Percentiles rank a stretch among this genome's conserved stretches.
Evolutionary conservation across 257 asterid genomes (phyloP).

Genomic region (Forsythia viridissima): DNA sequence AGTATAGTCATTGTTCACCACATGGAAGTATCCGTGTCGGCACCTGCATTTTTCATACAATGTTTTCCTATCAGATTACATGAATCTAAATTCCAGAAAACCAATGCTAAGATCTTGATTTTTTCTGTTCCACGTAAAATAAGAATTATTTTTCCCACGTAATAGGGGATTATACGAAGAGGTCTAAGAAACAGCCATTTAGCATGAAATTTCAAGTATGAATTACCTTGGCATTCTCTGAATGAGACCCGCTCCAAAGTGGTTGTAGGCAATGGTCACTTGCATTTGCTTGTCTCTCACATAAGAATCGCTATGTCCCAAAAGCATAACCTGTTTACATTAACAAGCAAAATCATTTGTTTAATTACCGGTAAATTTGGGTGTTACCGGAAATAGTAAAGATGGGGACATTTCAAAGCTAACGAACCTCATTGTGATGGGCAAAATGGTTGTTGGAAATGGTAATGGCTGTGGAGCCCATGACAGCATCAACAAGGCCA

Average conservation of each 20-base stretch:
- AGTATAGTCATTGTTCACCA: slow-evolving; percentile 94
- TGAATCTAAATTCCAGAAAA: background rate
- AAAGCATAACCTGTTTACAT: slow-evolving; percentile 69
- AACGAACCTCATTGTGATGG: slow-evolving; percentile 83
- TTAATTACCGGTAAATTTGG: background rate
- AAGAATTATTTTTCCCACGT: background rate
- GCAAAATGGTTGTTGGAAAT: slow-evolving; percentile 85
- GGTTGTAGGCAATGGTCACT: slow-evolving; percentile 93
- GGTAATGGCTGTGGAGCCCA: slow-evolving; percentile 93
- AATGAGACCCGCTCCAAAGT: slow-evolving; percentile 87
- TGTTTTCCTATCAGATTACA: background rate
- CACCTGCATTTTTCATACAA: slow-evolving; percentile 54
- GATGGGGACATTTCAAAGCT: background rate
- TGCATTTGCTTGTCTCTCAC: slow-evolving; percentile 87
- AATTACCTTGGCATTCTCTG: slow-evolving; percentile 97
- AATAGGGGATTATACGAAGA: background rate
- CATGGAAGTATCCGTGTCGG: slow-evolving; percentile 91
- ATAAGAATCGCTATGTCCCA: slow-evolving; percentile 95
- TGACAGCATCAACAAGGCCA: slow-evolving; percentile 92
- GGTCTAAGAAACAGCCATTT: background rate
- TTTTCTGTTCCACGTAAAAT: background rate
- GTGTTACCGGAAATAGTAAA: slow-evolving; percentile 2
- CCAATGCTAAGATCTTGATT: background rate
- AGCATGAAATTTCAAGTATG: background rate
- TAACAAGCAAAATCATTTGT: slow-evolving; percentile 9